Evolutionary conservation across 805 yeast genomes (phyloP), one percentile per base, ranked within the genome.

Genomic region (Lachancea waltii): DNA sequence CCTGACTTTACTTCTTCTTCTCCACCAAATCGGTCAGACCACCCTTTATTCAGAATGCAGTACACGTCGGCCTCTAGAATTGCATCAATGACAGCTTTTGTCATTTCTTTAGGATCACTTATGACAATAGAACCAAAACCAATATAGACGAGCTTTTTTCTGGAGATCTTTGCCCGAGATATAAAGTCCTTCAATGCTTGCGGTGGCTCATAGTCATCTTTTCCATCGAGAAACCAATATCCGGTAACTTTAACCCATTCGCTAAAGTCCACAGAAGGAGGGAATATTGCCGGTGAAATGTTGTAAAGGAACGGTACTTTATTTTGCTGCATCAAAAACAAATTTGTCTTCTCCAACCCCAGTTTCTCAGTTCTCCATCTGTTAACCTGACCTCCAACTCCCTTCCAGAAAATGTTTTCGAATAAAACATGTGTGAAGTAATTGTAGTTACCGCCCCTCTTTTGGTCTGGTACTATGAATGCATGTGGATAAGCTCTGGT

Each of bases 91-190:
- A 90, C 76, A 0, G 95, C 85, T 45, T 69, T 62, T 1, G 96
- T 86, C 60, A 90, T 69, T 38, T 77, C 81, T 32, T 68, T 72
- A 1, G 97, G 89, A 56, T 90, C 79, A 3, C 79, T 69, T 3
- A 90, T 97, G 5, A 90, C 95, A 57, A 90, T 90, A 0, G 96
- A 86, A 0, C 97, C 97, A 64, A 90, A 90, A 0, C 97, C 97
- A 55, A 90, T 83, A 58, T 90, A 90, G 0, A 87, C 95, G 20
- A 90, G 49, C 53, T 83, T 84, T 57, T 81, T 82, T 1, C 66
- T 64, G 34, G 76, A 79, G 1, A 53, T 51, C 33, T 69, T 64
- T 0, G 97, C 96, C 34, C 64, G 58, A 10, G 63, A 51, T 30
- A 90, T 76, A 51, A 90, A 90, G 5, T 66, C 64, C 0, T 61